Base-by-base conservation (phyloP, 176 grass and related monocot species). In the Poa pratensis region DNA sequence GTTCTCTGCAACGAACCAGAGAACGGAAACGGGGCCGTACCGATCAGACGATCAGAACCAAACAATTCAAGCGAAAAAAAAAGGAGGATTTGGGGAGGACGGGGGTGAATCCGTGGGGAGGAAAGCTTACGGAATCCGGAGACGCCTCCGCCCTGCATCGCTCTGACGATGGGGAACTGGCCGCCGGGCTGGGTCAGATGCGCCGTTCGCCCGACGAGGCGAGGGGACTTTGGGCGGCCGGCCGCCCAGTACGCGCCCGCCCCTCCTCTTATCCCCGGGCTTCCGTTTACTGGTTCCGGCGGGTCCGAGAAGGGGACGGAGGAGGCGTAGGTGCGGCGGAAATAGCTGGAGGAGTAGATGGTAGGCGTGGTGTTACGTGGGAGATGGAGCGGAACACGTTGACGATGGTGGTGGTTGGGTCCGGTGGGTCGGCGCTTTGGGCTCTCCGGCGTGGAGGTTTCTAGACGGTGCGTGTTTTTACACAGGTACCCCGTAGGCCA, bases 71-170 rank as follows among this genome's bases (percentile, higher is more conserved):
- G 7, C 1, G 0, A 27, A 37, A 3, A 27, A 37, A 1, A 43
- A 1, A 0, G 10, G 9, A 10, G 3, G 40, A 17, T 27, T 87
- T 69, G 66, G 45, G 45, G 16, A 50, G 7, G 32, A 16, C 27
- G 34, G 14, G 81, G n/a, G 10, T 16, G 49, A 91, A 84, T 28
- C 17, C 17, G 12, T 35, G 60, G 30, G 28, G 30, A 34, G 23
- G 22, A 12, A 35, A 18, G 73, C 93, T 92, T 89, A 95, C 93
- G 90, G 86, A 95, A 95, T 92, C 93, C 93, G 65, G 93, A 89
- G 30, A 90, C 88, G 28, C 93, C 93, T 24, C 93, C 93, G 70
- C 88, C 88, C 80, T 92, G 88, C 93, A 95, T 85, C 86, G 59
- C 34, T 86, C 35, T 16, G 72, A 26, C 26, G 72, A 26, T 1